phyloP scores from a whole-genome alignment of 441 rosid species.

The Codiaeum variegatum region DNA sequence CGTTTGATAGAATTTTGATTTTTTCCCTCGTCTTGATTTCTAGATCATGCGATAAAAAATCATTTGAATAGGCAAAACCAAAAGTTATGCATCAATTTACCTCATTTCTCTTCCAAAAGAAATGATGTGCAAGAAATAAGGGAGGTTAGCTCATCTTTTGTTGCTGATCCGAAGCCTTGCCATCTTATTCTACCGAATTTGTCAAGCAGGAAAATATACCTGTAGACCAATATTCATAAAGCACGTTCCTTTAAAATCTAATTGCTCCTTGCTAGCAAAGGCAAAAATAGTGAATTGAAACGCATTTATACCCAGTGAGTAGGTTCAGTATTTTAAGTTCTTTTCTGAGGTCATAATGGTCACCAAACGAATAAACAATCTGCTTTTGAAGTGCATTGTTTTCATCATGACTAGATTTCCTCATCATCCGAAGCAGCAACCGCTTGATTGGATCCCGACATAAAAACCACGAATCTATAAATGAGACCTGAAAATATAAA shows the following conservation, averaged over 20 bases:
- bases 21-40: neutral
- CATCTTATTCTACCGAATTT: constrained; percentile 80
- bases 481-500: constrained; percentile 50
- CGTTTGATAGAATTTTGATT: neutral
- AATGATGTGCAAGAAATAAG: constrained; percentile 66
- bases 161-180: constrained; percentile 78
- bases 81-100: constrained; percentile 9
- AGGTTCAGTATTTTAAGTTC: constrained; percentile 73
- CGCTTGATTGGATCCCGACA: constrained; percentile 53
- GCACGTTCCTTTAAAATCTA: constrained; percentile 13
- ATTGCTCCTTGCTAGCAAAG: neutral
- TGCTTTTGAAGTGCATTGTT: constrained; percentile 51
- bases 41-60: neutral
- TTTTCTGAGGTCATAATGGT: constrained; percentile 81
- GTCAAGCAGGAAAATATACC: constrained; percentile 76
- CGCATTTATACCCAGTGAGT: constrained; percentile 75
- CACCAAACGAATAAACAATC: constrained; percentile 73
- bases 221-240: constrained; percentile 24
- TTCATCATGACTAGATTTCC: constrained; percentile 41
- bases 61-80: neutral
- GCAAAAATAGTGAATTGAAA: constrained; percentile 4
- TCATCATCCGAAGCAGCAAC: constrained; percentile 61
- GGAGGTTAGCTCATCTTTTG: constrained; percentile 64
- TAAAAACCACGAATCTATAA: constrained; percentile 71
- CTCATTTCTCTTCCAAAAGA: constrained; percentile 62